Evolutionary conservation across 441 rosid species (phyloP).

Genomic region (Pelargonium citronellum): DNA sequence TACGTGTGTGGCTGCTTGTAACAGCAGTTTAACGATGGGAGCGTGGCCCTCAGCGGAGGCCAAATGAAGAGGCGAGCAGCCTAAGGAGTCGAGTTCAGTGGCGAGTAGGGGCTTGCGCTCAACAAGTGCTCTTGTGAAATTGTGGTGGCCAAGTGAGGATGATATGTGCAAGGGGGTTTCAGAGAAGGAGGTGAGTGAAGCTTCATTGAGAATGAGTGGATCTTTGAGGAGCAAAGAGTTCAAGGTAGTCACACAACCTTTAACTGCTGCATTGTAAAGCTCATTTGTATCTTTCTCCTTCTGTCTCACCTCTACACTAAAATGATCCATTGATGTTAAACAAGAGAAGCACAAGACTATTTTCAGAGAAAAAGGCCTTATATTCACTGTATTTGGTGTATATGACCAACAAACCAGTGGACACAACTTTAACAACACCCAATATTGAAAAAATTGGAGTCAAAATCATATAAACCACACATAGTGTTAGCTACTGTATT

Average conservation of each 20-base stretch:
- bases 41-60: constrained; percentile 4
- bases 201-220: constrained; percentile 8
- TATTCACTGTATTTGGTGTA: no score
- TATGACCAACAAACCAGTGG: no score
- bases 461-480: no score
- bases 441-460: no score
- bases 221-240: background rate
- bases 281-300: constrained; percentile 3
- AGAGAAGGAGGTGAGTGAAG: background rate
- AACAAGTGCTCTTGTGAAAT: background rate
- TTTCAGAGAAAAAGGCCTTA: no score
- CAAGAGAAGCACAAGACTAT: no score
- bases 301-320: background rate
- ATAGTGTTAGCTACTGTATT: no score
- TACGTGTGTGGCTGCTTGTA: background rate
- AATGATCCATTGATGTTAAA: no score
- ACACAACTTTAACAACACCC: no score
- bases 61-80: background rate
- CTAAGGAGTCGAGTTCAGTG: background rate
- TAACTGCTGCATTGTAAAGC: background rate
- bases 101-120: background rate
- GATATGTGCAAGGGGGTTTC: constrained; percentile 4
- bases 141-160: constrained; percentile 1
- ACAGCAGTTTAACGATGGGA: background rate
- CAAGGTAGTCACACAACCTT: background rate